Conservation (phyloP, 2,329 filamentous ascomycete species). For the Fusarium fracticaudum region DNA sequence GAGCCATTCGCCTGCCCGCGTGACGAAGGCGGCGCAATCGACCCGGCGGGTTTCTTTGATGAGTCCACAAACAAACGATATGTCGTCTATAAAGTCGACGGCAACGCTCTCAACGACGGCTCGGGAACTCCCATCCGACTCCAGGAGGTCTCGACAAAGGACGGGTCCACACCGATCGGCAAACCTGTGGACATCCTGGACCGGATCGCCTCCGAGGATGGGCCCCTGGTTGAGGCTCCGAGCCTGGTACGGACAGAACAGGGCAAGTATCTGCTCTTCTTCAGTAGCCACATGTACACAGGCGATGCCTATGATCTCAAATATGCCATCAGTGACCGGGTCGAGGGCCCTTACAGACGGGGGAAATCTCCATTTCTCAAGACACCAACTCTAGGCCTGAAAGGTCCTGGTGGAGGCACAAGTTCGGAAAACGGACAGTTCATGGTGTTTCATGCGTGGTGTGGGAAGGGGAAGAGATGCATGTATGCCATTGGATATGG, state of each 20-base stretch:
- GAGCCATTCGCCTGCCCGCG: conserved; percentile 63
- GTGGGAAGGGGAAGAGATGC: conserved; percentile 45
- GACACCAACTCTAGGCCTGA: conserved; percentile 51
- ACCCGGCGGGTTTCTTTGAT: conserved; percentile 69
- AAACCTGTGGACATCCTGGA: conserved; percentile 58
- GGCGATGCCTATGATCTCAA: conserved; percentile 66
- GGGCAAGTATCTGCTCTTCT: conserved; percentile 69
- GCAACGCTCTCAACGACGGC: conserved; percentile 61
- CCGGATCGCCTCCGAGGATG: conserved; percentile 53
- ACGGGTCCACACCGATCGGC: conserved; percentile 63
- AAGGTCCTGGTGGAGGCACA: conserved; percentile 54
- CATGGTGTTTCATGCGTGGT: conserved; percentile 52
- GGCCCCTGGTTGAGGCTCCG: conserved; percentile 70
- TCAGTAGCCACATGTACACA: conserved; percentile 68
- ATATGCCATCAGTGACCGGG: conserved; percentile 60
- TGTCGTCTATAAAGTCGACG: conserved; percentile 73
- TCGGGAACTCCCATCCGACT: conserved; percentile 66
- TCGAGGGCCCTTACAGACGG: conserved; percentile 52
- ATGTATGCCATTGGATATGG: conserved; percentile 48
- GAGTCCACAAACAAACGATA: conserved; percentile 61
- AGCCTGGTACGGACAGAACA: conserved; percentile 57
- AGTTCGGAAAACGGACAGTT: conserved; percentile 45
- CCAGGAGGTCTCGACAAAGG: conserved; percentile 59
- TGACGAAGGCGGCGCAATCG: conserved; percentile 68
- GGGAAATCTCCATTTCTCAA: conserved; percentile 46